Percentiles rank a stretch among this genome's conserved stretches.
phyloP scores from a whole-genome alignment of 2,329 filamentous ascomycete species.

The Clarireedia monteithiana region DNA sequence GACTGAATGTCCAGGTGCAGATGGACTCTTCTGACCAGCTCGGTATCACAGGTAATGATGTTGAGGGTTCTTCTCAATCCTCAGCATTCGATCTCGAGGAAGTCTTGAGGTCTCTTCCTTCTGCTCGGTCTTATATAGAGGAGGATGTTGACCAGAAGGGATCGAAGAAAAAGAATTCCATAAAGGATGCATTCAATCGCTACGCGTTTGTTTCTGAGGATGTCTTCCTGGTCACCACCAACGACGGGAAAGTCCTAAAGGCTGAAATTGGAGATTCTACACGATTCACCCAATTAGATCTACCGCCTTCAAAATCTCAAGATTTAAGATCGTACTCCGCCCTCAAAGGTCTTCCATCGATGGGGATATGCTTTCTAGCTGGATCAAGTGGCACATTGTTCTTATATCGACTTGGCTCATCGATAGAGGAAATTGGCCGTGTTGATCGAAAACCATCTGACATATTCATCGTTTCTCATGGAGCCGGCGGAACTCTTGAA shows the following conservation, averaged over 20 bases:
- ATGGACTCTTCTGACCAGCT: too few species aligned
- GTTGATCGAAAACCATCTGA: conserved; percentile 23
- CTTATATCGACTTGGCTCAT: conserved; percentile 13
- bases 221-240: conserved; percentile 49
- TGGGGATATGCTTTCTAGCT: conserved; percentile 37
- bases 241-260: conserved; percentile 50
- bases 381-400: conserved; percentile 35
- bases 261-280: conserved; percentile 27
- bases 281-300: conserved; percentile 25
- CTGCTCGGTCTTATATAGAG: too few species aligned
- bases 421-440: conserved; percentile 15
- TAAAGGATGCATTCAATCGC: conserved; percentile 44
- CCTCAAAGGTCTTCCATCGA: conserved; percentile 31
- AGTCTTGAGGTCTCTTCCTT: conserved; percentile 1
- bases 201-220: conserved; percentile 54
- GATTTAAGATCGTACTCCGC: conserved; percentile 42
- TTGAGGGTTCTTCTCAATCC: background rate
- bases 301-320: conserved; percentile 24
- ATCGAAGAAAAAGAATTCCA: conserved; percentile 28
- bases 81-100: conserved; percentile 10
- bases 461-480: conserved; percentile 24
- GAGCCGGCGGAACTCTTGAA: background rate
- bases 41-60: background rate
- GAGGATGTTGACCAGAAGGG: background rate
- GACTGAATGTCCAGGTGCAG: too few species aligned